Base-by-base conservation (phyloP, 768 basidiomycete genomes). In the Mycena floridula region DNA sequence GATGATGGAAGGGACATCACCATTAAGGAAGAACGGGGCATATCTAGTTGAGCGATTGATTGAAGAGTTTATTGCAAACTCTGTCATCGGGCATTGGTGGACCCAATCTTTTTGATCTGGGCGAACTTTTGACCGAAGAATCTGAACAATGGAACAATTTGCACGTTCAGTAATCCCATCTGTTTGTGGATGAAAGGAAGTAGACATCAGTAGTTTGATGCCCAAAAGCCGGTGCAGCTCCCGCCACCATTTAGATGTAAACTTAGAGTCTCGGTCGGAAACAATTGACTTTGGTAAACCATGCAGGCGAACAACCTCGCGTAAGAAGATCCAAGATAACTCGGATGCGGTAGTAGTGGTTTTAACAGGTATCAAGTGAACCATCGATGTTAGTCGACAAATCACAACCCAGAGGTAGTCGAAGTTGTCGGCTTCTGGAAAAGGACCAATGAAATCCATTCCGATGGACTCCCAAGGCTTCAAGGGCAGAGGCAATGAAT, bases 121-220 rank as follows among this genome's bases (percentile, higher is more conserved):
- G 0, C 40, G 11, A 0, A 67, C 49, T 0, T 50, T 12, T 0
- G 57, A 30, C 0, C 52, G 38, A 25, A 70, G 54, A 5, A 68
- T 66, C 43, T 69, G 63, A 1, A 49, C 53, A 1, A 70, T 46
- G 15, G 40, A 53, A 0, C 55, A 32, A 28, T 63, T 69, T 0
- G 52, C 56, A 7, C 56, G 44, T 50, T 62, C 56, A 0, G 59
- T 53, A 18, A 57, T 58, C 0, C 67, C 64, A 48, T 70, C 66
- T 1, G 65, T 72, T 40, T 72, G 65, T 0, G 66, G 69, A 42
- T 72, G 71, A 45, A 63, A 72, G 0, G 66, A 63, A 5, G 56
- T 67, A 3, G 55, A 70, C 60, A 71, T 62, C 0, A 55, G 38
- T 0, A 69, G 50, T 23, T 59, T 56, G 0, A 59, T 50, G 1